These are phyloP conservation scores for Leishmania braziliensis DNA, from an alignment of 208 protist genomes.

Conservation along the genomic window DNA sequence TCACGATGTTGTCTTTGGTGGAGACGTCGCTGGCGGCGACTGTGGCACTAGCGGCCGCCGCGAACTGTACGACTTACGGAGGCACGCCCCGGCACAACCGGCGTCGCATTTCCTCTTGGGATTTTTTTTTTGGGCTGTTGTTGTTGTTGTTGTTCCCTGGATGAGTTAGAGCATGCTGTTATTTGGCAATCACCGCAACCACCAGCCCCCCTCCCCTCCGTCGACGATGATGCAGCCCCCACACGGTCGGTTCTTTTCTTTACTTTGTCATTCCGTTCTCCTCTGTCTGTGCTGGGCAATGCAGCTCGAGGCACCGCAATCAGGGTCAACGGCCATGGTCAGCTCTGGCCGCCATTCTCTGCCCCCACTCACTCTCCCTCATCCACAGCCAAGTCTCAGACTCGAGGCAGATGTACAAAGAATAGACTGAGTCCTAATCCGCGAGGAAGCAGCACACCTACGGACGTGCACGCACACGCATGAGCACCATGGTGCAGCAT, in stretches of 20 bases:
- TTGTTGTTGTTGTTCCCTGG: background rate
- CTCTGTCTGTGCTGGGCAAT: background rate
- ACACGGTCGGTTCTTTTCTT: background rate
- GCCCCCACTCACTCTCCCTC: background rate
- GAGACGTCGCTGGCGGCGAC: background rate
- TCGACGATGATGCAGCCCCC: background rate
- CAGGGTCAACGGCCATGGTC: background rate
- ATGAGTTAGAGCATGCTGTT: too few relatives aligned
- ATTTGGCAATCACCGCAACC: background rate
- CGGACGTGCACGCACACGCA: background rate
- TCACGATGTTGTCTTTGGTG: background rate
- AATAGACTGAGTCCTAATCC: background rate
- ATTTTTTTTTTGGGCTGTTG: too few relatives aligned
- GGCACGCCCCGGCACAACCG: background rate
- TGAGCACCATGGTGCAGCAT: background rate
- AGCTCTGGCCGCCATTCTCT: too few relatives aligned
- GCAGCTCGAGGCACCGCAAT: background rate
- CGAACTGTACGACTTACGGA: background rate
- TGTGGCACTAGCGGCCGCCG: background rate
- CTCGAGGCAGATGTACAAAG: background rate
- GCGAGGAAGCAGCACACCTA: background rate
- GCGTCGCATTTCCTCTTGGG: background rate
- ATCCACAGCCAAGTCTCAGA: background rate
- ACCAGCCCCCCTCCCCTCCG: background rate
- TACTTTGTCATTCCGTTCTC: conserved; percentile 5